Evolutionary conservation across 2,329 filamentous ascomycete species (phyloP), one percentile per base, ranked within the genome.

Genomic region (Berkeleyomyces rouxiae): DNA sequence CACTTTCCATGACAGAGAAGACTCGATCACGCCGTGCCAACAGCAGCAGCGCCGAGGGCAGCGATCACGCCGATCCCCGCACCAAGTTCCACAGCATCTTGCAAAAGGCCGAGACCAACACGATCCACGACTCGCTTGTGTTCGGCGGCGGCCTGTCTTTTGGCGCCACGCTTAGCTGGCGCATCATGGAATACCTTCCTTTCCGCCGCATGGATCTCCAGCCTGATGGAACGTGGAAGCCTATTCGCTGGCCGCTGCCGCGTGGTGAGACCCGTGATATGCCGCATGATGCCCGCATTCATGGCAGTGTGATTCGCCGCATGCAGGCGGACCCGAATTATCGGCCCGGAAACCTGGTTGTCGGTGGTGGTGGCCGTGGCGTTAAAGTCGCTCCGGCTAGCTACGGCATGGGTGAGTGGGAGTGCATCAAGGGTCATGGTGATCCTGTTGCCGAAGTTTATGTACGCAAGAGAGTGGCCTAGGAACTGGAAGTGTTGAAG

Each of bases 181-280:
- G 83, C 43, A 70, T 88, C 31, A 88, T 92, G 87, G 88, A 92
- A 69, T 90, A 86, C 70, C 75, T 92, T 33, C 88, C 88, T 0
- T 91, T 92, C 73, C 80, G 86, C 1, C 78, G 88, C 33, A 91
- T 93, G 86, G 88, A 92, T 67, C 74, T 92, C 6, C 82, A 83
- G 65, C 65, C 75, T 0, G 85, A 91, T 66, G 87, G 87, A 0
- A 82, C 82, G 0, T 93, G 89, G 88, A 85, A 83, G 71, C 85
- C 87, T 0, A 92, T 93, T 67, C 78, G 83, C 7, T 92, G 88
- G 86, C 88, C 88, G 0, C 74, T 92, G 2, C 88, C 88, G 0
- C 81, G 84, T 39, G 89, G 88, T 7, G 88, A 92, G 72, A 82
- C 86, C 0, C 81, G 88, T 13, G 88, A 93, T 68, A 84, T 93